Conservation (phyloP, 208 protist species). For the Wallacemonas collosoma region DNA sequence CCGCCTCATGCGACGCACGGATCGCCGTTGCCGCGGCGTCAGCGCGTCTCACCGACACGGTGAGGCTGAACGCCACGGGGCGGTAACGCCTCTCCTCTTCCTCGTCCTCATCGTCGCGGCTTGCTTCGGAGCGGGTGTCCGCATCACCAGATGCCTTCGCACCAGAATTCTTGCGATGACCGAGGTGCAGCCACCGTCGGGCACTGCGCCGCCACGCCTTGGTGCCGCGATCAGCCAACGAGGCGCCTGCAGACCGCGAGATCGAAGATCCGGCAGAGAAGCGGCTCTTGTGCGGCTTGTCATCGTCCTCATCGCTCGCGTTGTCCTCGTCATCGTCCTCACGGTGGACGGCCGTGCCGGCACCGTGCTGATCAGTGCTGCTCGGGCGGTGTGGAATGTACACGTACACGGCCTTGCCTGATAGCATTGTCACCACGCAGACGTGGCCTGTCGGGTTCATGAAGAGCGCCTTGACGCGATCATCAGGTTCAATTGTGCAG, state of each 20-base stretch:
- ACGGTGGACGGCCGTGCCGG: neutral
- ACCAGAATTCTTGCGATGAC: neutral
- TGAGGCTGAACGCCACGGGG: slow-evolving; percentile 32
- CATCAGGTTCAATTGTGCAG: slow-evolving; percentile 26
- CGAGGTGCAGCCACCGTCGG: slow-evolving; percentile 13
- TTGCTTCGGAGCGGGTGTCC: neutral
- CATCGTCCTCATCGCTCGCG: slow-evolving; percentile 10
- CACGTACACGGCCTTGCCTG: slow-evolving; percentile 42
- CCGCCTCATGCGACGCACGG: too few species aligned
- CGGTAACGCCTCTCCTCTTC: slow-evolving; percentile 10
- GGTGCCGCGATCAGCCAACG: neutral
- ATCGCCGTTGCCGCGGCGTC: neutral
- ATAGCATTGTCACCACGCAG: slow-evolving; percentile 47
- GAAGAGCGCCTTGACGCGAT: slow-evolving; percentile 39
- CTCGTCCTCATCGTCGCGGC: neutral
- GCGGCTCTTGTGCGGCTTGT: neutral
- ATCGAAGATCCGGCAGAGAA: neutral
- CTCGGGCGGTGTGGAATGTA: slow-evolving; percentile 34
- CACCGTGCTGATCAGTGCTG: neutral
- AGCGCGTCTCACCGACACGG: neutral
- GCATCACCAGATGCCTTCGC: neutral
- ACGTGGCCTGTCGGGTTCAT: slow-evolving; percentile 50
- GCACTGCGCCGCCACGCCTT: slow-evolving; percentile 9
- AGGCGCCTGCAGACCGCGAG: neutral
- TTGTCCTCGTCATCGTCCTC: neutral